phyloP scores from a whole-genome alignment of 2,329 filamentous ascomycete species.

The Exophiala calicioides region DNA sequence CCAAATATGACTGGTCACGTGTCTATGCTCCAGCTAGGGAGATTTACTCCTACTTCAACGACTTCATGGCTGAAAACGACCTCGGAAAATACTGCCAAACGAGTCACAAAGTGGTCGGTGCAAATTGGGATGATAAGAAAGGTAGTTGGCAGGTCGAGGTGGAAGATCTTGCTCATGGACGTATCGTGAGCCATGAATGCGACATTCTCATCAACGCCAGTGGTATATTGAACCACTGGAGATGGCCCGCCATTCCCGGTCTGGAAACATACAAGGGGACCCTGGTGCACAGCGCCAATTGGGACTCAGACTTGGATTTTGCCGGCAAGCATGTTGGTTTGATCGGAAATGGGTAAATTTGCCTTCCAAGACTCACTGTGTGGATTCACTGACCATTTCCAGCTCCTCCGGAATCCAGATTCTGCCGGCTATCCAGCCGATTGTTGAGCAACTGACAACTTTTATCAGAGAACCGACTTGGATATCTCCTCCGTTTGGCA shows the following conservation, averaged over 20 bases:
- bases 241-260: conserved; percentile 30
- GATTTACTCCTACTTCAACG: conserved; percentile 17
- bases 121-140: background rate
- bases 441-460: conserved; percentile 34
- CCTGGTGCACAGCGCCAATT: conserved; percentile 44
- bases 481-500: conserved; percentile 25
- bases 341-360: too few species aligned
- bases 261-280: conserved; percentile 36
- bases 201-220: background rate
- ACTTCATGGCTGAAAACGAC: conserved; percentile 8
- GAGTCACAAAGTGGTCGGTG: background rate
- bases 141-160: background rate
- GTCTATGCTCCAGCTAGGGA: conserved; percentile 13
- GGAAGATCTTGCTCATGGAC: background rate
- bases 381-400: too few species aligned
- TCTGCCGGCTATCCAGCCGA: conserved; percentile 42
- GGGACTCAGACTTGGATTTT: conserved; percentile 51
- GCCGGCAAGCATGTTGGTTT: conserved; percentile 30
- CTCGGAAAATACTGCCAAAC: conserved; percentile 40
- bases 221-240: background rate
- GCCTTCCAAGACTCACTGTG: too few species aligned
- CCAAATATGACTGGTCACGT: conserved; percentile 15
- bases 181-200: background rate
- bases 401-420: conserved; percentile 34
- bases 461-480: conserved; percentile 31